These are phyloP conservation scores for Citrus hindsii DNA, from an alignment of 345 rosid genomes.

Conservation along the genomic window DNA sequence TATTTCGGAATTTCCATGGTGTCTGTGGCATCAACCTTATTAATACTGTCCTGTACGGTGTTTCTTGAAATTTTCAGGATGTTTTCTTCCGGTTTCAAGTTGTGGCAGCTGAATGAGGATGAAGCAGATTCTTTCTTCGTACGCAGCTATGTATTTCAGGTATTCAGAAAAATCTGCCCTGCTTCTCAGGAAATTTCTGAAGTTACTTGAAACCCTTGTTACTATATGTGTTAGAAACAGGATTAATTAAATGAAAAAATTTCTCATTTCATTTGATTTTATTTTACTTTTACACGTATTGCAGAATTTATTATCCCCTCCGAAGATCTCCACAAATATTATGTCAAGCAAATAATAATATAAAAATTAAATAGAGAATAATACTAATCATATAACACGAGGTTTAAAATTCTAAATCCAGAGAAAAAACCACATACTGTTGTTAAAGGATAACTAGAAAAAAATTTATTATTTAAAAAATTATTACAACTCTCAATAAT, in stretches of 20 bases:
- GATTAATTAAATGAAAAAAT: neutral
- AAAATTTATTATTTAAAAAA: too few species aligned
- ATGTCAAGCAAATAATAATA: too few species aligned
- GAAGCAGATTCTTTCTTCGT: neutral
- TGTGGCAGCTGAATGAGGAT: neutral
- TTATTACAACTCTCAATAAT: too few species aligned
- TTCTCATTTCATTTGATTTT: too few species aligned
- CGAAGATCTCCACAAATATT: too few species aligned
- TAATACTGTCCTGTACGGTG: neutral
- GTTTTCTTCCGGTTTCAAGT: neutral
- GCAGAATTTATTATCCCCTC: too few species aligned
- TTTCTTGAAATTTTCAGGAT: neutral
- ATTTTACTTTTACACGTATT: too few species aligned
- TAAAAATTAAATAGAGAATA: too few species aligned
- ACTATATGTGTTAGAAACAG: neutral
- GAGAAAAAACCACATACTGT: fast-evolving
- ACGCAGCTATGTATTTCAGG: neutral
- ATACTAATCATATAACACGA: too few species aligned
- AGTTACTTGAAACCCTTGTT: neutral
- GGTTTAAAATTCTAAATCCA: too few species aligned
- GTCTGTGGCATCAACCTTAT: neutral
- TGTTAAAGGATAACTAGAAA: fast-evolving
- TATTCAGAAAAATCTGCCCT: neutral
- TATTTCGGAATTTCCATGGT: neutral
- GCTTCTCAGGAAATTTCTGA: neutral